A percentile compares a stretch with the other conserved stretches of the same genome.
Evolutionary conservation across 805 yeast species (phyloP).

Genomic region (Schizosaccharomyces japonicus): DNA sequence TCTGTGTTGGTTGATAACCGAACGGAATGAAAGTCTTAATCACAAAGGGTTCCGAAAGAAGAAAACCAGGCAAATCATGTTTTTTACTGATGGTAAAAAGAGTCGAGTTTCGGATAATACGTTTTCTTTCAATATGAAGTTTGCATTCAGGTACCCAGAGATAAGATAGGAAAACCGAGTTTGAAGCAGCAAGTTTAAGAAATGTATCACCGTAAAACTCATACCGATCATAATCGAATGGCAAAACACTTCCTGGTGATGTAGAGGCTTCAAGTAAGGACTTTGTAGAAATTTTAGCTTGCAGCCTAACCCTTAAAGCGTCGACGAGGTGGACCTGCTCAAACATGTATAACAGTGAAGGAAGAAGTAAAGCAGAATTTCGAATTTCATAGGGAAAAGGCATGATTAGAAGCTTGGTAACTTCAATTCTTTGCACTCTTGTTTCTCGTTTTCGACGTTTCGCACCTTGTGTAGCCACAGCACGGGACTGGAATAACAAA

Average conservation of each 20-base stretch:
- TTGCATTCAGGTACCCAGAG: conserved; percentile 4
- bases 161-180: background rate
- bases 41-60: conserved; percentile 5
- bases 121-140: conserved; percentile 3
- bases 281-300: background rate
- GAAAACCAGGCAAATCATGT: background rate
- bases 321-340: conserved; percentile 1
- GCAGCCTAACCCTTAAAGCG: background rate
- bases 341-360: conserved; percentile 4
- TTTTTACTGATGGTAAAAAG: conserved; percentile 4
- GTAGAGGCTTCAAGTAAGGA: conserved; percentile 4
- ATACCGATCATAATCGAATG: conserved; percentile 4
- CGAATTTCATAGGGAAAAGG: background rate
- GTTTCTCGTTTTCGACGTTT: background rate
- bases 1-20: background rate
- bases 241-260: conserved; percentile 1
- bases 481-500: background rate
- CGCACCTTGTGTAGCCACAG: background rate
- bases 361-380: background rate
- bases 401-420: background rate
- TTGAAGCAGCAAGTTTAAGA: conserved; percentile 5
- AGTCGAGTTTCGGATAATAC: conserved; percentile 5
- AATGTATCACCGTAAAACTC: conserved; percentile 7
- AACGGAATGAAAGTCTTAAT: conserved; percentile 6
- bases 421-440: background rate